A percentile compares a stretch with the other conserved stretches of the same genome.
These are phyloP conservation scores for Tinospora cordifolia DNA, from an alignment of 164 flowering plant species.

Conservation along the genomic window DNA sequence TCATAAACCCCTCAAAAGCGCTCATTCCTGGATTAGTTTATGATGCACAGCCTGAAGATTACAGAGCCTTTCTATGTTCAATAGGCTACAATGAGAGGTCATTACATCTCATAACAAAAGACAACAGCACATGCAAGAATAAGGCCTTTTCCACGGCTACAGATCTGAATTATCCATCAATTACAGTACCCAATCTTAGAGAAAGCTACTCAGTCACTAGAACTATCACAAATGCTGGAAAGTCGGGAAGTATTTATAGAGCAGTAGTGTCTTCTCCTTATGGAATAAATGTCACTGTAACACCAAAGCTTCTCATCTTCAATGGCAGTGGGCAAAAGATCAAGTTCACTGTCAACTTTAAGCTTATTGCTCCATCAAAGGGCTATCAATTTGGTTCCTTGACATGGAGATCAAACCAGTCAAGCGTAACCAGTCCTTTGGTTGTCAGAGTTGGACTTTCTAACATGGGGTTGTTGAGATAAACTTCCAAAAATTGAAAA, in stretches of 20 bases:
- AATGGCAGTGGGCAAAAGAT: constrained; percentile 41
- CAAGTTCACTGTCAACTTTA: constrained; percentile 51
- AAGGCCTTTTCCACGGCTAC: constrained; percentile 23
- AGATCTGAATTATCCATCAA: constrained; percentile 65
- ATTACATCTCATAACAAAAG: constrained; percentile 42
- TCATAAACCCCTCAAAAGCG: constrained; percentile 43
- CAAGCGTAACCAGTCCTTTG: constrained; percentile 48
- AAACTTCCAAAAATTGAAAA: background rate
- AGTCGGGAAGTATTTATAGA: constrained; percentile 37
- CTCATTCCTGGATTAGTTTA: constrained; percentile 77
- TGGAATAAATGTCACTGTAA: constrained; percentile 54
- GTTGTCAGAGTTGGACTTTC: constrained; percentile 37
- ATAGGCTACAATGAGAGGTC: constrained; percentile 41
- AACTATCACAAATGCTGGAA: constrained; percentile 63
- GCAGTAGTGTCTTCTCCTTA: constrained; percentile 44
- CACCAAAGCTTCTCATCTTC: constrained; percentile 40
- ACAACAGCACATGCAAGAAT: constrained; percentile 44
- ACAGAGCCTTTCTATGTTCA: constrained; percentile 61
- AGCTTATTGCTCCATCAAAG: constrained; percentile 32
- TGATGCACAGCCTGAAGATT: constrained; percentile 43
- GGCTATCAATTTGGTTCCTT: constrained; percentile 60
- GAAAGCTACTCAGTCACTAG: constrained; percentile 36
- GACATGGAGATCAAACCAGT: constrained; percentile 42
- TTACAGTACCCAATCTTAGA: constrained; percentile 48
- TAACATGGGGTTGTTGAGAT: constrained; percentile 7